Evolutionary conservation across 768 basidiomycete genomes (phyloP), one percentile per base, ranked within the genome.

Genomic region (Tylopilus sp.): DNA sequence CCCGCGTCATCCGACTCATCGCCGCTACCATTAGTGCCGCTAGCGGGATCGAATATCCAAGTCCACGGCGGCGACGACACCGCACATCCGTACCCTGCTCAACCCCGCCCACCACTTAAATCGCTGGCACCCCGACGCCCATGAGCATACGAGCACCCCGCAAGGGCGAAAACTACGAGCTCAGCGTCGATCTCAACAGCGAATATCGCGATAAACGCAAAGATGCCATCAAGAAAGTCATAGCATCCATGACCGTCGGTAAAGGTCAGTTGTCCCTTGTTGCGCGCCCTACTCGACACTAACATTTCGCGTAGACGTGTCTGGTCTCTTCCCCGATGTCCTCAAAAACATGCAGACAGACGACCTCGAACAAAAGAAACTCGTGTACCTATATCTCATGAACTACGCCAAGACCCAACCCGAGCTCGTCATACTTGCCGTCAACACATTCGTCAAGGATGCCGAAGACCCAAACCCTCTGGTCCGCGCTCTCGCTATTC

Each of bases 271-370:
- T 52, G 47, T 47, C 45, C 38, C 22, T 26, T 33, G 33, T 10
- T 18, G 38, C 42, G 44, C 43, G 17, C 36, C 45, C 49, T 42
- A n/a, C 53, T 51, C 44, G 33, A 42, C 49, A 51, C 25, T 47
- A 39, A 57, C 47, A 5, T 38, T 23, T 38, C 38, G 40, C 17
- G 12, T 47, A 89, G 88, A 92, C 71, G 89, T 93, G 72, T 88
- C 87, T 63, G 94, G 95, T 20, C 82, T 98, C 58, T 98, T 98
- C 67, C 95, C 95, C 8, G 93, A 98, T 71, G 95, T 98, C 26
- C 84, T 99, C 65, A 97, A 97, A 80, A 98, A 98, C 72, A 97
- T 94, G 95, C 95, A 98, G 74, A 98, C 97, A 22, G 95, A 99
- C 46, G 95, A 98, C 69, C 81, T 99, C 48, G 97, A 99, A 70